Base-by-base conservation (phyloP, 2,329 filamentous ascomycete species). In the Penicillium thymicola region DNA sequence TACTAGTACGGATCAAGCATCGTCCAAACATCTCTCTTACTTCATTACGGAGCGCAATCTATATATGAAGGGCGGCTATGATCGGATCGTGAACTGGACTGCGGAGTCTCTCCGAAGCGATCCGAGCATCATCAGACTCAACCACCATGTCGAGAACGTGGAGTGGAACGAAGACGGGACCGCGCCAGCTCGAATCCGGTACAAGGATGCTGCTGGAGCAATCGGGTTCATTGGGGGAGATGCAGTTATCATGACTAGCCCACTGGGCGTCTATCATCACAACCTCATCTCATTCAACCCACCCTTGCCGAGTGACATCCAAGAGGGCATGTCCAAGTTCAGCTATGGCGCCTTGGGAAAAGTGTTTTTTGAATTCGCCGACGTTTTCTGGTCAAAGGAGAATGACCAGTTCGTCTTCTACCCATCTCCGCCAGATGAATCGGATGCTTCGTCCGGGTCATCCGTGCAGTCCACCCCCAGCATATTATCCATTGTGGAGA, bases 21-120 rank as follows among this genome's bases (percentile, higher is more conserved):
- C 75, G 51, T 71, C 75, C 18, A 77, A 76, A 58, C 69, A 77
- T 61, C 65, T 78, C 47, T 72, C 70, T 51, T 78, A 78, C 54
- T 78, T 77, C 51, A 70, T 76, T 28, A 77, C 75, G 1, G 75
- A 78, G 63, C 66, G 75, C 49, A 78, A 78, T 60, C 65, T 78
- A 37, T 77, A 78, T 63, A 77, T 78, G 74, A 76, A 76, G 62
- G 75, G 75, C 37, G 75, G 75, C n/a, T 78, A 78, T 57, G 75
- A 78, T 58, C 72, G 69, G 46, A 74, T 78, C 30, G 70, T 78
- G 27, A 65, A 76, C 36, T 78, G 75, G 75, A 73, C 69, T 32
- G 72, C 75, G 14, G 63, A 72, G 49, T 68, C 72, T 14, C 69
- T 78, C 40, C 63, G 28, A 28, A 46, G 64, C n/a, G 65, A 72